Base-by-base conservation (phyloP, 768 basidiomycete genomes). In the Leucocoprinus birnbaumii region DNA sequence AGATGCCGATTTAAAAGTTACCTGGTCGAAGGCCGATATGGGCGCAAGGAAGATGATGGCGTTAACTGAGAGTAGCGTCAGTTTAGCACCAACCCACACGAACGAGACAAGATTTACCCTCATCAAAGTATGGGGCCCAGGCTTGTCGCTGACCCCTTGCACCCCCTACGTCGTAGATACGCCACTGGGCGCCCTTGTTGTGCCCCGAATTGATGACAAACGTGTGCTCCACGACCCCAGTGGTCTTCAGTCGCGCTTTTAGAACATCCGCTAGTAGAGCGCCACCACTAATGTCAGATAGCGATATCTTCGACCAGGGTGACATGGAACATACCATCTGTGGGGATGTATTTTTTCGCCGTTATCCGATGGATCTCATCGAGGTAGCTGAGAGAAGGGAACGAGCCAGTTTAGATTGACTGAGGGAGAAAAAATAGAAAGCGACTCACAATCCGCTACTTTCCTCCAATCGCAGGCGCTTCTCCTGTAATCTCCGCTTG, bases 1-100 rank as follows among this genome's bases (percentile, higher is more conserved):
- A 44, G n/a, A 51, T 24, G 8, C 18, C 27, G 22, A 27, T 22
- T 31, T 6, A 16, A 58, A 52, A 47, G 26, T 38, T 49, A 74
- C 74, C 71, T 92, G 90, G 73, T 92, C 91, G 62, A 93, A 93
- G 22, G 86, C 87, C 37, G 91, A 92, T 45, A 94, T 91, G 27
- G 91, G 91, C 35, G 88, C 91, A 55, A 94, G 80, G 71, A 92
- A 94, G 57, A 94, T 92, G 65, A 94, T 89, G 42, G 89, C 89
- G 66, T 90, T 87, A 35, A 91, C 91, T 92, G 42, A 51, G 6
- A 31, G 31, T 31, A 31, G 31, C 26, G 58, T 53, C 24, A 54
- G 37, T 42, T 48, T 46, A 35, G 43, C 25, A 43, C 38, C 26
- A 34, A 31, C 7, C 44, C 27, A 24, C 47, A 19, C 35, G 13